Conservation (phyloP, 2,329 filamentous ascomycete species). For the Calonectria pauciramosa region DNA sequence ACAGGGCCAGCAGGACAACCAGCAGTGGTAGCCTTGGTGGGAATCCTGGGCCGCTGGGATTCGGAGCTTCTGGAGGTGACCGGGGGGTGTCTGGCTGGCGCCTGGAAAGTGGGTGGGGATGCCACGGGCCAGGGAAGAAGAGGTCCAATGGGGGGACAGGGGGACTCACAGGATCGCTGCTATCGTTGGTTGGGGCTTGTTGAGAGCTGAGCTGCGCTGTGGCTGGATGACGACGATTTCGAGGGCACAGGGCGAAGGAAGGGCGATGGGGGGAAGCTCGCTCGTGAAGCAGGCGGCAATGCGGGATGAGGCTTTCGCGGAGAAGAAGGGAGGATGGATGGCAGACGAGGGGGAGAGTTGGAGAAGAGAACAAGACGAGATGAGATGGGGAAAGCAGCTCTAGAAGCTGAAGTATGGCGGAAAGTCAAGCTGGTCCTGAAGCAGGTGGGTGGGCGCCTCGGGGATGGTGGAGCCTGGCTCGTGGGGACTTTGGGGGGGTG, state of each 20-base stretch:
- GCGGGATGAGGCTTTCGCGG: neutral
- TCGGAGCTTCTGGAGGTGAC: slow-evolving; percentile 32
- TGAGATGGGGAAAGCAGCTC: neutral
- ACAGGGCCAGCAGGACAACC: slow-evolving; percentile 24
- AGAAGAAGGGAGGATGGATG: neutral
- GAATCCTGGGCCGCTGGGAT: slow-evolving; percentile 29
- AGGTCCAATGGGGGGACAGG: slow-evolving; percentile 31
- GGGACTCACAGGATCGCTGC: slow-evolving; percentile 33
- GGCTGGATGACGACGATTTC: slow-evolving; percentile 32
- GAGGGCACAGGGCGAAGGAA: slow-evolving; percentile 21
- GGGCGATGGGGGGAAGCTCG: neutral
- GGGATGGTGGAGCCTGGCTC: slow-evolving; percentile 11
- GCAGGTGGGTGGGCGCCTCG: slow-evolving; percentile 8
- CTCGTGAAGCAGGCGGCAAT: neutral
- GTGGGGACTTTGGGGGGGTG: slow-evolving; percentile 6
- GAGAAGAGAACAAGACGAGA: neutral
- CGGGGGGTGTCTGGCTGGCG: slow-evolving; percentile 31
- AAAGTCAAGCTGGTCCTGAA: slow-evolving; percentile 2
- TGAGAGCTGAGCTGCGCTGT: slow-evolving; percentile 33
- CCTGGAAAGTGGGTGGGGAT: slow-evolving; percentile 35
- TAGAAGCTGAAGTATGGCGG: slow-evolving; percentile 9
- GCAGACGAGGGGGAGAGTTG: neutral
- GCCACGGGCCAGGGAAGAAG: slow-evolving; percentile 35
- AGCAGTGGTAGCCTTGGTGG: slow-evolving; percentile 23
- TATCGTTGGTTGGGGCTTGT: slow-evolving; percentile 32